Base-by-base conservation (phyloP, 2,329 filamentous ascomycete species). In the Teratosphaeria pseudoeucalypti region DNA sequence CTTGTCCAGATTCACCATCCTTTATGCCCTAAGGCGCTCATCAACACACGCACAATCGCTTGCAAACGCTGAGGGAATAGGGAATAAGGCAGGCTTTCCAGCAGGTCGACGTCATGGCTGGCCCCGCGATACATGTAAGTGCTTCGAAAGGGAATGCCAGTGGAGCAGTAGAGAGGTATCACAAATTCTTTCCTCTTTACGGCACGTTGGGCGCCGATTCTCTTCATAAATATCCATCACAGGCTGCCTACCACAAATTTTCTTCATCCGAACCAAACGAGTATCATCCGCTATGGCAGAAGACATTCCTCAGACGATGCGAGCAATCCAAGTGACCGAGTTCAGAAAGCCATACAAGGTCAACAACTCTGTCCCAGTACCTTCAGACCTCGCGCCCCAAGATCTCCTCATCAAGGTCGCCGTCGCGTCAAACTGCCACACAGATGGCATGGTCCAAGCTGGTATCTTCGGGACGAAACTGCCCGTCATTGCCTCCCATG, bases 391-490 rank as follows among this genome's bases (percentile, higher is more conserved):
- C 16, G 69, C 72, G 4, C 75, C 78, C 0, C 66, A 80, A 63
- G 83, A 85, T 63, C 72, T 87, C n/a, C 77, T 85, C 39, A 75
- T 86, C 66, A 83, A 82, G 68, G 74, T 84, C 57, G 82, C 81
- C 58, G 81, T 82, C 16, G 82, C 81, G 10, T 83, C 81, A 1
- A 78, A 84, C 66, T 86, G 83, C 73, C 83, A 86, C 73, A 85
- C 84, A 0, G 83, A 86, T 72, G 70, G 71, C 61, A 82, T 85
- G 79, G 81, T 84, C 3, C 65, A 67, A 6, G 66, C 73, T 1
- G 83, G 83, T 55, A 70, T 76, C 54, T 79, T 85, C 68, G 70
- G 68, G 6, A 75, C 76, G 0, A 53, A 54, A 2, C 73, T 85
- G 0, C 82, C 83, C 0, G 74, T 76, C 59, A 84, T 77, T 9